Evolutionary conservation across 139 green algal species (phyloP), one percentile per base, ranked within the genome.

Genomic region (Auxenochlorella pyrenoidosa): DNA sequence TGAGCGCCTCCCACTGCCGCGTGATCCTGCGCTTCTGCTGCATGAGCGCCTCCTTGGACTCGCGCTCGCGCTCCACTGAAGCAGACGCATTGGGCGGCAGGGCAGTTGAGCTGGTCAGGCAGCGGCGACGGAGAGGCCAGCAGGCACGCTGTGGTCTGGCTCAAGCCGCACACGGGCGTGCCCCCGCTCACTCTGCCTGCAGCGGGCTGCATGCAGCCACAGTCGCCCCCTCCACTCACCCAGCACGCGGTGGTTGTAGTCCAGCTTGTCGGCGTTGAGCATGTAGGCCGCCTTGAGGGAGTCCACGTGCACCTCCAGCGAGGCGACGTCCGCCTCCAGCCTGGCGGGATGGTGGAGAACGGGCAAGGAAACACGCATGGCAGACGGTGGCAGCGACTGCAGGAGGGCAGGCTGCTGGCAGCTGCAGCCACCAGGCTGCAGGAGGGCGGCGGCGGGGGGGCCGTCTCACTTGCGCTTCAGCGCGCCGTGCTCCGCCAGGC

Each of bases 171-270:
- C n/a, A n/a, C n/a, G n/a, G n/a, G n/a, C n/a, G n/a, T n/a, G n/a
- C n/a, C n/a, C n/a, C n/a, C n/a, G n/a, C n/a, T n/a, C n/a, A n/a
- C n/a, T n/a, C n/a, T n/a, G n/a, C n/a, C n/a, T n/a, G n/a, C n/a
- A n/a, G n/a, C n/a, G n/a, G n/a, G n/a, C n/a, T n/a, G n/a, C n/a
- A n/a, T n/a, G n/a, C n/a, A n/a, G n/a, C n/a, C n/a, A n/a, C n/a
- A n/a, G n/a, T n/a, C n/a, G n/a, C n/a, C n/a, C 47, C 47, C 47
- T 10, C 47, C 47, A 54, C 78, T 12, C 82, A 90, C 86, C 66
- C 72, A 90, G 86, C 82, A 90, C 86, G 10, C 86, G 79, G 73
- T 78, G 60, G 75, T 90, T 90, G 82, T 90, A 90, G n/a, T 68
- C 66, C 59, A 90, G 68, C 86, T 86, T 90, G 73, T 90, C 82